These are phyloP conservation scores for Penstemon eatonii DNA, from an alignment of 257 asterid genomes.

Conservation along the genomic window DNA sequence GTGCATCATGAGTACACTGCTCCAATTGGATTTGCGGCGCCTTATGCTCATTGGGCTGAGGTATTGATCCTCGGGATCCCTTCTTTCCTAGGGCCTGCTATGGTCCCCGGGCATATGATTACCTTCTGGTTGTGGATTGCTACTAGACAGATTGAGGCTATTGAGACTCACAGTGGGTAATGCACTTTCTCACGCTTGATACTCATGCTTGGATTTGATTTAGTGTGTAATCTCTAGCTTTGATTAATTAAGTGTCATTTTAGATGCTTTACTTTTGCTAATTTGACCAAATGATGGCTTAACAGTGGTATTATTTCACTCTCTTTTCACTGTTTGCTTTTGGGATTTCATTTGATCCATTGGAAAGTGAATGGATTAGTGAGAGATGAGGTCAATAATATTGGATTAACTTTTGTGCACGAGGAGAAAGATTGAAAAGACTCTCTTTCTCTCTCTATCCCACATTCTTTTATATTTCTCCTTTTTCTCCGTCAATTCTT, in stretches of 20 bases:
- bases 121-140: conserved; percentile 98
- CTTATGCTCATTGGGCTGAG: conserved; percentile 98
- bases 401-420: conserved; percentile 46
- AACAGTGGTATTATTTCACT: conserved; percentile 37
- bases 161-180: conserved; percentile 99
- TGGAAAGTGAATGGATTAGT: conserved; percentile 50
- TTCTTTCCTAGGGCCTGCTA: conserved; percentile 85
- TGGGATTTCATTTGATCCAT: conserved; percentile 39
- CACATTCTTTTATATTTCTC: conserved; percentile 5
- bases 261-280: conserved; percentile 38
- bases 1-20: conserved; percentile 97
- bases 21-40: conserved; percentile 94
- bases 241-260: conserved; percentile 42
- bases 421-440: conserved; percentile 32
- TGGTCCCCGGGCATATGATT: conserved; percentile 90
- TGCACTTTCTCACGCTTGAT: conserved; percentile 62
- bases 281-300: conserved; percentile 71
- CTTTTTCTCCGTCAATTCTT: background rate
- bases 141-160: conserved; percentile 94
- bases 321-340: conserved; percentile 52
- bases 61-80: conserved; percentile 97
- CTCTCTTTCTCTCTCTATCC: conserved; percentile 21
- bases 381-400: conserved; percentile 51
- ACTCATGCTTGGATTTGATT: conserved; percentile 45
- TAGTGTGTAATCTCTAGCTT: conserved; percentile 27